phyloP scores from a whole-genome alignment of 2,329 filamentous ascomycete species.

The Phoma sp. region DNA sequence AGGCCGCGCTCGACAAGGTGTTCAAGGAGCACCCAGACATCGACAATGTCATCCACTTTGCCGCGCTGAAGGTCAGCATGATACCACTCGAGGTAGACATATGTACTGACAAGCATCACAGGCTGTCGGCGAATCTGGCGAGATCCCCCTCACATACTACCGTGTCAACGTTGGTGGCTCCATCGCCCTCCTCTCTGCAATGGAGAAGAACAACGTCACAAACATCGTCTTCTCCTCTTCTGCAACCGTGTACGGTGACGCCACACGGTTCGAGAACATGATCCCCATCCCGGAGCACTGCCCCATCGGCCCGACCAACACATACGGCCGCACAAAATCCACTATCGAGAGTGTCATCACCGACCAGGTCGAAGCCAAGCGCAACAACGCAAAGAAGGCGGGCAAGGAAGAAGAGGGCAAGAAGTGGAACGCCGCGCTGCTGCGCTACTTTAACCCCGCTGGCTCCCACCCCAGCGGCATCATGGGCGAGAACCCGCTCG shows the following conservation, averaged over 20 bases:
- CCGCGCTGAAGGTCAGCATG: constrained; percentile 81
- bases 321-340: constrained; percentile 96
- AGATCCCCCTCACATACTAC: constrained; percentile 97
- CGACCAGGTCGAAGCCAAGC: constrained; percentile 87
- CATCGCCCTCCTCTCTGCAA: constrained; percentile 82
- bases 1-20: constrained; percentile 81
- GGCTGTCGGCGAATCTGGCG: constrained; percentile 94
- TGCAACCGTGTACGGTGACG: constrained; percentile 97
- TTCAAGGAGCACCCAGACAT: constrained; percentile 91
- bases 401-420: constrained; percentile 67
- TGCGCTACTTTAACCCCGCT: constrained; percentile 98
- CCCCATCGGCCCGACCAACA: constrained; percentile 95
- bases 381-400: constrained; percentile 80
- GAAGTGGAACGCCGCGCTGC: constrained; percentile 90
- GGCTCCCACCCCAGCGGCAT: constrained; percentile 93
- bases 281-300: constrained; percentile 98
- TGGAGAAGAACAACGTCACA: constrained; percentile 87
- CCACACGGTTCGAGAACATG: constrained; percentile 95
- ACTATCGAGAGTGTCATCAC: constrained; percentile 91
- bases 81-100: background rate
- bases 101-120: constrained; percentile 46
- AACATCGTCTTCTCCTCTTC: constrained; percentile 99
- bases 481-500: constrained; percentile 98
- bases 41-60: constrained; percentile 98
- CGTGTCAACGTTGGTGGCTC: constrained; percentile 94